Base-by-base conservation (phyloP, 331 rosid genomes). In the Pyracantha coccinea region DNA sequence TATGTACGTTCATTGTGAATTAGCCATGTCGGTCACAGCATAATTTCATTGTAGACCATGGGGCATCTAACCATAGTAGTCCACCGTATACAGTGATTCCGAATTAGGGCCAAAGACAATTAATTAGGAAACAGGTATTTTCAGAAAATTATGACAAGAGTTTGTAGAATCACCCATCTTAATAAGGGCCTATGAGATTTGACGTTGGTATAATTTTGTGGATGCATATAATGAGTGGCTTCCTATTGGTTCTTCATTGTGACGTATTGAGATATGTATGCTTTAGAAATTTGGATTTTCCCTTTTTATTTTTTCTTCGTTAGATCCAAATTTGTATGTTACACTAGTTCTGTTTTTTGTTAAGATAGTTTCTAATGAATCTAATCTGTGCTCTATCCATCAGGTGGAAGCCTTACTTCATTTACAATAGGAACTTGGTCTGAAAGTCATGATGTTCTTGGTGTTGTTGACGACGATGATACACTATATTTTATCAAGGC, bases 361-460 rank as follows among this genome's bases (percentile, higher is more conserved):
- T 14, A 11, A 32, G 13, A 45, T 52, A 76, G 41, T 75, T 81
- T 77, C 27, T 81, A 74, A 80, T 65, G 50, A 75, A 75, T 77
- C 27, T 81, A 74, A 80, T 68, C 6, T 67, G 45, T 66, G 70
- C 44, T 72, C 82, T 75, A 74, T 79, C 76, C 74, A 64, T 76
- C 78, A 95, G 98, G 88, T 75, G 19, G 88, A 59, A 80, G 75
- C 78, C 78, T 81, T 78, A 76, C 89, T 86, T 86, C 97, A 70
- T 95, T 88, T 89, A 87, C 88, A 62, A 71, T 86, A 54, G 99
- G 99, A 79, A 80, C 92, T 73, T 95, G 98, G 98, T 95, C 99
- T 2, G 93, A 88, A 55, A 85, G 83, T 68, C 93, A 89, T 69
- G 88, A 89, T 59, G 70, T 92, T 89, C 96, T 95, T 68, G 98